These are phyloP conservation scores for Hericium erinaceus DNA, from an alignment of 768 basidiomycete genomes.

Conservation along the genomic window DNA sequence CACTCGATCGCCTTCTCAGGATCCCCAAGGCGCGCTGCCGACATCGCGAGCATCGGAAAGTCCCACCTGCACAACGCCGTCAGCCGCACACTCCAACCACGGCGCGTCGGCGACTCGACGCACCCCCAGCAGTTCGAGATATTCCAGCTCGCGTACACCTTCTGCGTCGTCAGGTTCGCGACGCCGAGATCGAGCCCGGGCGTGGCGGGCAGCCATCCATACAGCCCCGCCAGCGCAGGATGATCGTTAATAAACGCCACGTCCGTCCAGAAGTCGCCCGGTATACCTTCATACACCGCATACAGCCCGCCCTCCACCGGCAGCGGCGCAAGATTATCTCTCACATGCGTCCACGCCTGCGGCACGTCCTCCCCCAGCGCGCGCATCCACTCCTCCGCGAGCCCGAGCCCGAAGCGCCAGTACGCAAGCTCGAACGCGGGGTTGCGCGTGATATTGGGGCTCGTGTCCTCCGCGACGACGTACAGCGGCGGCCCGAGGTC, in stretches of 20 bases:
- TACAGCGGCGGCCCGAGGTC: constrained; percentile 56
- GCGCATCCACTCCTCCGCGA: constrained; percentile 42
- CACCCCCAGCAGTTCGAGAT: constrained; percentile 45
- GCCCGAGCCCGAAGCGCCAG: constrained; percentile 41
- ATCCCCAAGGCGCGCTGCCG: constrained; percentile 44
- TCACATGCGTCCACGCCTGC: constrained; percentile 33
- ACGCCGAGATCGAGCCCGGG: constrained; percentile 36
- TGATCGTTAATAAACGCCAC: constrained; percentile 46
- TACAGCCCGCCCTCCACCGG: constrained; percentile 44
- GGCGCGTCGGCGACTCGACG: constrained; percentile 10
- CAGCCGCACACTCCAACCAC: neutral
- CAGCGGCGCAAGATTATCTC: constrained; percentile 37
- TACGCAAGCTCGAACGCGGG: constrained; percentile 53
- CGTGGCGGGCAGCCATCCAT: constrained; percentile 50
- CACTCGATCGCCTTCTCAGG: constrained; percentile 42
- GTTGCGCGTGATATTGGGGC: constrained; percentile 43
- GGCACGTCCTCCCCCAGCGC: constrained; percentile 33
- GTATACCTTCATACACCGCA: constrained; percentile 46
- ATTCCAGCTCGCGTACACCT: constrained; percentile 48
- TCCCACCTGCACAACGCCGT: constrained; percentile 37
- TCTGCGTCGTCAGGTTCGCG: constrained; percentile 40
- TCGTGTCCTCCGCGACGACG: constrained; percentile 47
- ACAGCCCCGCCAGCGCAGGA: constrained; percentile 44
- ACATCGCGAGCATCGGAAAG: constrained; percentile 56
- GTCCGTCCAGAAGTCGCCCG: constrained; percentile 42